These are phyloP conservation scores for sorghum (Sorghum bicolor) DNA, from an alignment of 176 grass and related monocot genomes.

Conservation along the genomic window Sorghum_bicolor_NCBIv3 NC_012873.2:64123001-64123500, in stretches of 20 bases:
- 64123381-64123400: conserved; percentile 43
- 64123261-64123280: conserved; percentile 59
- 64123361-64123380: conserved; percentile 41
- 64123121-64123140: neutral
- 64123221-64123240: neutral
- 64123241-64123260: neutral
- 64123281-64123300: conserved; percentile 71
- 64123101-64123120: neutral
- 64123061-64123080: neutral
- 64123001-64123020: neutral
- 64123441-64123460: conserved; percentile 14
- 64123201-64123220: conserved; percentile 18
- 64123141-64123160: neutral
- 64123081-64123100: neutral
- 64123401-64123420: conserved; percentile 31
- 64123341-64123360: conserved; percentile 56
- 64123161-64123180: neutral
- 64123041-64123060: neutral
- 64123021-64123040: neutral
- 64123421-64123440: conserved; percentile 5
- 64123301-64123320: conserved; percentile 67
- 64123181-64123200: neutral
- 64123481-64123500: conserved; percentile 63
- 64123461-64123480: conserved; percentile 47
- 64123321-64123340: conserved; percentile 51